Evolutionary conservation across 2,329 filamentous ascomycete species (phyloP), one percentile per base, ranked within the genome.

Genomic region (Apiospora marii): DNA sequence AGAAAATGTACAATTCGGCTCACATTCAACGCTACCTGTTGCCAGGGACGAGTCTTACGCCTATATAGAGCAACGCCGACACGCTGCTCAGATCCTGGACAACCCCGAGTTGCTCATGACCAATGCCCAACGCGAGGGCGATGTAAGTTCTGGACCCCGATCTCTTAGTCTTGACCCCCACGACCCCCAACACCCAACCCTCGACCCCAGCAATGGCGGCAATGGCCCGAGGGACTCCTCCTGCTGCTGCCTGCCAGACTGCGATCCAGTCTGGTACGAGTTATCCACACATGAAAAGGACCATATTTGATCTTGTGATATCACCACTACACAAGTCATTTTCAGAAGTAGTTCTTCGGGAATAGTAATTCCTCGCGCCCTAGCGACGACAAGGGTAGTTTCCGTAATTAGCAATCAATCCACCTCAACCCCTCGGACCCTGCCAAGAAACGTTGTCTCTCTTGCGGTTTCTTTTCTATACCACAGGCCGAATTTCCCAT

Each of bases 31-130:
- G 12, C 22, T 10, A 41, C 24, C 22, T n/a, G 12, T 8, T 14
- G 14, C 30, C 37, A 73, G 74, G 68, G 77, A 79, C 22, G 86
- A 88, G 74, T 76, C 84, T 34, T 87, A 84, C 73, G 81, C 81
- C 68, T 80, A 81, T 19, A 76, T 79, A 4, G 85, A 89, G 74
- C 81, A 82, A 4, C 85, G 86, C 19, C 83, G 86, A 64, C 84
- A 85, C 74, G 90, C 90, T 16, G 82, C 87, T 27, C 82, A 86
- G 14, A 84, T 91, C 51, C 84, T 92, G 2, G 87, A 89, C 74
- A 86, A 80, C 37, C 89, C 89, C 0, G 89, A 91, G 77, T 81
- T 88, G 72, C 81, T 92, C 68, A 88, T 90, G 84, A 90, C 89
- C 83, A 86, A 89, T 58, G 87, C 90, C 2, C 85, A 87, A 75